These are phyloP conservation scores for Lasiosphaeris hirsuta DNA, from an alignment of 495 filamentous ascomycete genomes.

Conservation along the genomic window DNA sequence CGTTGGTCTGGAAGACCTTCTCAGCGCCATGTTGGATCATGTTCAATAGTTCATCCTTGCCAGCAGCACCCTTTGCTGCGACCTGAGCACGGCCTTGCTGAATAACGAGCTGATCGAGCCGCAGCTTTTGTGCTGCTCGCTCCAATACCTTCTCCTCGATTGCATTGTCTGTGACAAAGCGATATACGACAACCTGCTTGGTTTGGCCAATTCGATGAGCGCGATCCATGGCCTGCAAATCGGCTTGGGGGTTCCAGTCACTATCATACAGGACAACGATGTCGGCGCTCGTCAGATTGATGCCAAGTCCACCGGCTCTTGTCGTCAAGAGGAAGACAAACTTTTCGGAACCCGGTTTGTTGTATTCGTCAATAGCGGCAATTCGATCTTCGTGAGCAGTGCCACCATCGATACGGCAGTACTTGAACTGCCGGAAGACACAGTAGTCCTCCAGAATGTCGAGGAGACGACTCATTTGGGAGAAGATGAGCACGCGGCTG, in stretches of 20 bases:
- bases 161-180: slow-evolving; percentile 95
- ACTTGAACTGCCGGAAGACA: slow-evolving; percentile 88
- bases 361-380: slow-evolving; percentile 96
- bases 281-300: slow-evolving; percentile 93
- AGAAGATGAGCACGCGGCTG: slow-evolving; percentile 95
- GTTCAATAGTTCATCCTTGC: slow-evolving; percentile 90
- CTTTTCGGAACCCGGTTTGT: slow-evolving; percentile 90
- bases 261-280: slow-evolving; percentile 98
- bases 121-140: slow-evolving; percentile 93
- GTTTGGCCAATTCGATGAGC: slow-evolving; percentile 98
- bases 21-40: slow-evolving; percentile 99
- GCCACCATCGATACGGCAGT: slow-evolving; percentile 96
- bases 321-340: slow-evolving; percentile 98
- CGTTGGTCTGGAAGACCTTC: slow-evolving; percentile 74
- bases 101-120: slow-evolving; percentile 97
- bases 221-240: slow-evolving; percentile 98
- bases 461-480: slow-evolving; percentile 96
- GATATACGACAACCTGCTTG: slow-evolving; percentile 94
- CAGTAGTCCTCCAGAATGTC: slow-evolving; percentile 99
- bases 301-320: slow-evolving; percentile 93
- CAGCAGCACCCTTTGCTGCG: slow-evolving; percentile 77
- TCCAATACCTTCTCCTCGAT: slow-evolving; percentile 99
- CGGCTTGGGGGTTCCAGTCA: slow-evolving; percentile 98
- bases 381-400: slow-evolving; percentile 99
- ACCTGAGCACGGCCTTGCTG: slow-evolving; percentile 97